These are phyloP conservation scores for Senna siamea DNA, from an alignment of 306 rosid species.

Conservation along the genomic window DNA sequence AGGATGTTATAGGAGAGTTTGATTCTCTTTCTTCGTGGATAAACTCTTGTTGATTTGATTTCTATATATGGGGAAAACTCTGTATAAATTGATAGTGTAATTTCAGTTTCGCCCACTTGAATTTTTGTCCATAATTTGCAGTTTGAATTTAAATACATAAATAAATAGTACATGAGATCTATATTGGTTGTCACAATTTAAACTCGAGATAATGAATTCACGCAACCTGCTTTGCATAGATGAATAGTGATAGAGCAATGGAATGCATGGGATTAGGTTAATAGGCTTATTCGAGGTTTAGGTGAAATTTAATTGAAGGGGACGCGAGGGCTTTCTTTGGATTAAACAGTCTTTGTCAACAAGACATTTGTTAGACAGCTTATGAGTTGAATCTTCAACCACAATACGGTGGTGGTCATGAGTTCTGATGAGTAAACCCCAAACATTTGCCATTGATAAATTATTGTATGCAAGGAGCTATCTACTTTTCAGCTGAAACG, in stretches of 20 bases:
- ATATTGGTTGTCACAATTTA: too few relatives aligned
- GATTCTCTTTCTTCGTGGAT: background rate
- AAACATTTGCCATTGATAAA: background rate
- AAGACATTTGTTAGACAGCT: too few relatives aligned
- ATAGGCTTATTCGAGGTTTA: background rate
- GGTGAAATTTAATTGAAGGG: conserved; percentile 28
- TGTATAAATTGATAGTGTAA: background rate
- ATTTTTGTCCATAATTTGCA: background rate
- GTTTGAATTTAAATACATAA: background rate
- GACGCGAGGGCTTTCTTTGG: conserved; percentile 13
- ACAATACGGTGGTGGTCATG: background rate
- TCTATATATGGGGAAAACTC: conserved; percentile 1
- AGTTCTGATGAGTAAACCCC: background rate
- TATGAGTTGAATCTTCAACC: background rate
- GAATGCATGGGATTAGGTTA: background rate
- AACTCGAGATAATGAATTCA: too few relatives aligned
- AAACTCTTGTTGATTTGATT: conserved; percentile 11
- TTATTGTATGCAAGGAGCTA: too few relatives aligned
- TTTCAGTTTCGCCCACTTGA: background rate
- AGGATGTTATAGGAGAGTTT: background rate
- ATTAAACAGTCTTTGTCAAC: background rate
- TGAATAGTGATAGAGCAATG: background rate
- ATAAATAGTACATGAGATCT: too few relatives aligned
- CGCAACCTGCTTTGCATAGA: too few relatives aligned
- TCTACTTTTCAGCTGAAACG: too few relatives aligned